Evolutionary conservation across 768 basidiomycete species (phyloP), one percentile per base, ranked within the genome.

Genomic region (Cantharellus anzutake): DNA sequence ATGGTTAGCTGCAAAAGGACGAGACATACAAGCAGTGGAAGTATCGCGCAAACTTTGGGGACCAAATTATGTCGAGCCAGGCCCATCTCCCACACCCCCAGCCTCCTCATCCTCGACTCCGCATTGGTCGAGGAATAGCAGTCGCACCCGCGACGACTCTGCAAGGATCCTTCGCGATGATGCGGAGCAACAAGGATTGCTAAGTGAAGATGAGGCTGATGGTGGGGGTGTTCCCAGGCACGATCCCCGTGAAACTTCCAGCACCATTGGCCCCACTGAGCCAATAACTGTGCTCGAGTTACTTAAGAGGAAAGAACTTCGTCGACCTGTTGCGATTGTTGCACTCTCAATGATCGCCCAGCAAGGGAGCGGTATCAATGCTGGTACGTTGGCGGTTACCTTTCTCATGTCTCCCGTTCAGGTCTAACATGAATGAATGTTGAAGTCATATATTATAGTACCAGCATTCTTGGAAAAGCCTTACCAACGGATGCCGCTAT

Each of bases 361-460:
- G 16, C 62, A 63, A 42, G 44, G 50, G 7, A 65, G 51, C 35
- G 60, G 56, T 51, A 56, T 60, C 58, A 55, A 60, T 55, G 48
- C 58, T 20, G 71, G 71, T 61, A 68, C 68, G 71, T 70, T 29
- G 20, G 20, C 64, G 69, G 5, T 60, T 0, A 20, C 39, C 37
- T 62, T 41, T 35, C 60, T 20, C 37, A 42, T 20, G 51, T 4
- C 20, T 4, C 4, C 57, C 14, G 38, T 34, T 39, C n/a, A 57
- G 14, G 4, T 4, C 34, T 20, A 37, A 4, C 29, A 59, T 5
- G 11, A 55, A 55, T 57, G 56, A 16, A 5, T 55, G 5, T 4
- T 3, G 20, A 16, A 62, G 61, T 62, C 4, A 62, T 62, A 20
- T 62, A 61, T 50, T 62, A 62, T 50, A 63, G 62, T 60, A 63